Percentiles rank a stretch among this genome's conserved stretches.
These are phyloP conservation scores for Corchorus olitorius DNA, from an alignment of 345 rosid species.

Conservation along the genomic window DNA sequence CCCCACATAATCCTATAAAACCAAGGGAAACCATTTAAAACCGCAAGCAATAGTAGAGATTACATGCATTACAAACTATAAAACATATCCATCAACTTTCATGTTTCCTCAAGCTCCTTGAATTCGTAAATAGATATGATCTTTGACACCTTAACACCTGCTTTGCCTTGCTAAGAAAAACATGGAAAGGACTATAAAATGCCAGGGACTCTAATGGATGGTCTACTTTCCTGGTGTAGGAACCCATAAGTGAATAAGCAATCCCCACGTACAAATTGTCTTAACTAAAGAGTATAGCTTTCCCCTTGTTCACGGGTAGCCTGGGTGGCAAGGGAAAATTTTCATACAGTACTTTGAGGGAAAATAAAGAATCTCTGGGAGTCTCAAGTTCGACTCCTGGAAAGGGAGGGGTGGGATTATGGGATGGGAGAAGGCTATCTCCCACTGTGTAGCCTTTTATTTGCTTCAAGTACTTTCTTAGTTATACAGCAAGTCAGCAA, in stretches of 20 bases:
- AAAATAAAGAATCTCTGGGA: neutral
- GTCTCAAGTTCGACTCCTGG: neutral
- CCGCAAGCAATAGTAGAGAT: neutral
- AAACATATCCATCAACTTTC: neutral
- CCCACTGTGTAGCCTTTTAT: slow-evolving; percentile 88
- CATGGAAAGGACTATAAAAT: neutral
- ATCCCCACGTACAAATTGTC: neutral
- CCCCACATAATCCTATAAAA: slow-evolving; percentile 87
- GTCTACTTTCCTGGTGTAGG: neutral
- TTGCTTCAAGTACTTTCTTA: slow-evolving; percentile 2
- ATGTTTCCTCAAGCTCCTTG: neutral
- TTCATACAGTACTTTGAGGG: neutral
- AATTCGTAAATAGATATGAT: neutral
- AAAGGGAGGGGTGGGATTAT: slow-evolving; percentile 24
- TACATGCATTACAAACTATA: neutral
- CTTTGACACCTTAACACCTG: neutral
- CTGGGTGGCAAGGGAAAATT: neutral
- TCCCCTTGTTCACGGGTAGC: neutral
- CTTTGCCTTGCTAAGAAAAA: neutral
- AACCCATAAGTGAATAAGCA: neutral
- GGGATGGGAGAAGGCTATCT: too few species aligned
- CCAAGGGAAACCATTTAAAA: neutral
- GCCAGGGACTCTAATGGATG: neutral
- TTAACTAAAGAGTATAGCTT: neutral
- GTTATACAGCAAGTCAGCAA: neutral